Evolutionary conservation across 495 filamentous ascomycete genomes (phyloP), one percentile per base, ranked within the genome.

Genomic region (Neurospora terricola): DNA sequence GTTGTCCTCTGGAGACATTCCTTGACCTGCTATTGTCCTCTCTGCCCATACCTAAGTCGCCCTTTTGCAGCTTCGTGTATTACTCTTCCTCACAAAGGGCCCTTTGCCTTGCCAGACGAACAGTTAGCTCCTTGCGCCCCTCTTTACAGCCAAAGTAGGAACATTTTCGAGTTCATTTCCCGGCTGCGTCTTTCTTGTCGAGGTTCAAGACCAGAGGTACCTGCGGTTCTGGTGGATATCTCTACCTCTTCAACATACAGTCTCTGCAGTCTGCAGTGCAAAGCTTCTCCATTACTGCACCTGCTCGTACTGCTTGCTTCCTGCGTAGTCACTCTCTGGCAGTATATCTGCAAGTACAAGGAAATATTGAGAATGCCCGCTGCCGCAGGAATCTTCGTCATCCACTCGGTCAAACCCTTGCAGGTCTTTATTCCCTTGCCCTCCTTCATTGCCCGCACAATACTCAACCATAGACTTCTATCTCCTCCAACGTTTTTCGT

Each of bases 111-210:
- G 4, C 21, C 11, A 54, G 5, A 14, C 2, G 11, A 14, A 23
- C 0, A 12, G 5, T 14, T 0, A 14, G 0, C 48, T 27, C 23
- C 11, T 14, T 30, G 5, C 11, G 1, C 11, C 0, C 10, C 21
- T 27, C 0, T 27, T 6, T 6, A 12, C 4, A 23, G 45, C 5
- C 21, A 54, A 12, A 54, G 5, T 14, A 59, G 10, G 5, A 59
- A 59, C 2, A 30, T 27, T 14, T 27, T 27, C 21, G 23, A 14
- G 48, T 14, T 27, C 2, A 23, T 7, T 14, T 14, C 5, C 2
- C 21, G 11, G 48, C 48, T 23, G 2, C 21, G 11, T 59, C 48
- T 27, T 27, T 4, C 21, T 23, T 11, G 14, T 23, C 0, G 45
- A 27, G 21, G 45, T 7, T 14, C 2, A 7, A 14, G 45, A 54